Evolutionary conservation across 2,329 filamentous ascomycete species (phyloP), one percentile per base, ranked within the genome.

Genomic region (Fusarium sp.): DNA sequence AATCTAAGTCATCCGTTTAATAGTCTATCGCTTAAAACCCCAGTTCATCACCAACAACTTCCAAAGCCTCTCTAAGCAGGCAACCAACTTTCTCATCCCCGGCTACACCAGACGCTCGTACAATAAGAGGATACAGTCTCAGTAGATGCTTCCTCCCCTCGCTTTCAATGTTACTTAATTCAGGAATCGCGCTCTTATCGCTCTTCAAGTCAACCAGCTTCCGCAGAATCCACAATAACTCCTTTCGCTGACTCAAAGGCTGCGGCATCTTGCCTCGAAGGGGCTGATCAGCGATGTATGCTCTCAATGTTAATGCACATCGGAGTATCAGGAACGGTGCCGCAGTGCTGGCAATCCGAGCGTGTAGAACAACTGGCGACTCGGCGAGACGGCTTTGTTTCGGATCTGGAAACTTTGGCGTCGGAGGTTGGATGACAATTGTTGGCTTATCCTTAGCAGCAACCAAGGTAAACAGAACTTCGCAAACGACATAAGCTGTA

Each of bases 231-330:
- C 92, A 91, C 6, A 92, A 76, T 13, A 99, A 81, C 75, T 97
- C 96, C 65, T 87, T 90, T 43, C 92, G 87, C 74, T 97, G 92
- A 10, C 88, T 90, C 7, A 93, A 83, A 1, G 95, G 95, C 76
- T 96, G 92, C 6, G 96, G 96, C 89, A 96, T 96, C 49, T 90
- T 87, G 0, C 96, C 94, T 15, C 96, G 86, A 20, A 99, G 82
- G 1, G 95, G 94, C 75, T 97, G 95, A 77, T 99, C 96, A 6
- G 94, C 92, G 45, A 96, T 90, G 75, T 97, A 98, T 1, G 90
- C 85, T 56, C 93, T 90, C n/a, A 98, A 80, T 0, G 92, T 90
- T 17, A 97, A 82, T 0, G 92, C 93, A 14, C 92, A 89, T 4
- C 96, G 89, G 3, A 97, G 82, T 44, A 98, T 90, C 4, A 98